phyloP scores from a whole-genome alignment of 164 flowering plant species.

The Stephania japonica region DNA sequence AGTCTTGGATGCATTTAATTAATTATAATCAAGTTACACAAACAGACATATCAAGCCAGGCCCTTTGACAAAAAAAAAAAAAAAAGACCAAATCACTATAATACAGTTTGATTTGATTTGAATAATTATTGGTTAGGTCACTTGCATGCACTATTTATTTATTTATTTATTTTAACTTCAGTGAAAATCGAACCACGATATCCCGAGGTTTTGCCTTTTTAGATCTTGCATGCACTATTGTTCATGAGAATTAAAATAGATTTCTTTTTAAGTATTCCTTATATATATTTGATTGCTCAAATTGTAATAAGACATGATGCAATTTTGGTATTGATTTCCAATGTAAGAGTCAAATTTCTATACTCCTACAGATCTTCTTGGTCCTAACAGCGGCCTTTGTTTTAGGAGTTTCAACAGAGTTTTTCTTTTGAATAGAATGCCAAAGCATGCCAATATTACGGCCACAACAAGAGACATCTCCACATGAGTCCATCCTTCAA shows the following conservation, averaged over 20 bases:
- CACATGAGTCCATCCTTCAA: slow-evolving; percentile 24
- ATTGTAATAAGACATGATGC: neutral
- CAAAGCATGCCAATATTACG: slow-evolving; percentile 36
- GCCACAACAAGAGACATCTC: slow-evolving; percentile 32
- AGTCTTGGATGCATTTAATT: too few species aligned
- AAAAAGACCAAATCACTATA: too few species aligned
- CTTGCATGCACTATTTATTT: too few species aligned
- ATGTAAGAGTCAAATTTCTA: slow-evolving; percentile 9
- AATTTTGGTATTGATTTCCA: neutral
- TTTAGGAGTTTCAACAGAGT: slow-evolving; percentile 24
- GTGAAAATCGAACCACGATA: too few species aligned
- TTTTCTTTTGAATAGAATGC: slow-evolving; percentile 44
- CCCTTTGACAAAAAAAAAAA: too few species aligned
- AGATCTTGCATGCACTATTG: too few species aligned
- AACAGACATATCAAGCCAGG: neutral
- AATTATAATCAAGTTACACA: neutral
- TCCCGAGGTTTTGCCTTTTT: too few species aligned
- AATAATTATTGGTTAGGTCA: neutral
- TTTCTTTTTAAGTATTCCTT: neutral
- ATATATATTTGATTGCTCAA: neutral
- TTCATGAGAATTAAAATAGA: too few species aligned
- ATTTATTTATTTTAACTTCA: too few species aligned
- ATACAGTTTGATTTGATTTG: neutral
- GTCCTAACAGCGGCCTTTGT: slow-evolving; percentile 28
- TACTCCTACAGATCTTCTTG: slow-evolving; percentile 29